Evolutionary conservation across 768 basidiomycete genomes (phyloP).

Genomic region (Dacryopinax spathularia): DNA sequence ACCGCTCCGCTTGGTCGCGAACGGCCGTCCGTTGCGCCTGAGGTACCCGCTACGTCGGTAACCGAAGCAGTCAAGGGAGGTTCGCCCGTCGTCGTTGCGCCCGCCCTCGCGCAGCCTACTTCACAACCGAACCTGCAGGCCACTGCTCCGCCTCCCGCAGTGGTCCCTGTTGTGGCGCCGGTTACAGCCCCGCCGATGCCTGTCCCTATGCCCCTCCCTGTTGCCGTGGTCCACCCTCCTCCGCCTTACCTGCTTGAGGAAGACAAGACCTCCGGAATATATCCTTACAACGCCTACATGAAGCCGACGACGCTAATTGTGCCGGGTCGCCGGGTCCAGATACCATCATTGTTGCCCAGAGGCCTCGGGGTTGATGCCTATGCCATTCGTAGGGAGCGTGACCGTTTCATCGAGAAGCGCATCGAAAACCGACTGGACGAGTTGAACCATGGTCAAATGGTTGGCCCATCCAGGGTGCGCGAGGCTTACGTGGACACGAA

Average conservation of each 20-base stretch:
- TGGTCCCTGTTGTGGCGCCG: background rate
- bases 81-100: conserved; percentile 3
- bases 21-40: background rate
- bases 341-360: conserved; percentile 79
- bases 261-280: conserved; percentile 63
- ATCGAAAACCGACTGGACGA: conserved; percentile 80
- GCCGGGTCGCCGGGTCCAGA: conserved; percentile 51
- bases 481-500: background rate
- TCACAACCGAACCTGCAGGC: background rate
- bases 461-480: background rate
- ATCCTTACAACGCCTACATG: conserved; percentile 82
- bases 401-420: conserved; percentile 78
- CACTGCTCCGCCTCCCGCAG: background rate
- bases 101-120: background rate
- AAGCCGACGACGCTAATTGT: conserved; percentile 48
- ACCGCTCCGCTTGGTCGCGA: background rate
- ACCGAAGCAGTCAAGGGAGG: background rate
- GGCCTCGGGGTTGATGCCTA: conserved; percentile 71
- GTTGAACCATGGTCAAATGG: conserved; percentile 28
- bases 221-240: conserved; percentile 3
- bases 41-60: background rate
- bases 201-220: background rate
- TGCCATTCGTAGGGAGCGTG: conserved; percentile 79
- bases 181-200: background rate
- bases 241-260: conserved; percentile 39